phyloP scores from a whole-genome alignment of 2,329 filamentous ascomycete genomes.

The Zymoseptoria ardabiliae region DNA sequence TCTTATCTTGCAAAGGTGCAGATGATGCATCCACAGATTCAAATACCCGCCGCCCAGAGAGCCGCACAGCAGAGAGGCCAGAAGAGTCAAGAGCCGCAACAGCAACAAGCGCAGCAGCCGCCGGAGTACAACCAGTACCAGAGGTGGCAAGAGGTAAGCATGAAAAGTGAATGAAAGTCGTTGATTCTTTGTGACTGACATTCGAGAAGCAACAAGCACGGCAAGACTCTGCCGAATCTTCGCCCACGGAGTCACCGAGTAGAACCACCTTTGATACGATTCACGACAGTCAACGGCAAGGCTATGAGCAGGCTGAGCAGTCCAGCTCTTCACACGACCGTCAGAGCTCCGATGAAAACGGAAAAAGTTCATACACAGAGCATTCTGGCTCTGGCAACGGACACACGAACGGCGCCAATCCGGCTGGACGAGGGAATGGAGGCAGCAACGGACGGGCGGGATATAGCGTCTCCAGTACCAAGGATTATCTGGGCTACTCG shows the following conservation, averaged over 20 bases:
- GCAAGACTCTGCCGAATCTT: constrained; percentile 18
- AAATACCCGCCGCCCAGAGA: constrained; percentile 67
- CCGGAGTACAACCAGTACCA: constrained; percentile 32
- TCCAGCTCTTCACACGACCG: constrained; percentile 16
- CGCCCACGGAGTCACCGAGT: constrained; percentile 7
- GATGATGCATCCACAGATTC: constrained; percentile 95
- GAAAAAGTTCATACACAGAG: constrained; percentile 13
- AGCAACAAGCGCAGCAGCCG: constrained; percentile 16
- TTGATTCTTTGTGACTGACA: constrained; percentile 1
- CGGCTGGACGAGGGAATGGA: constrained; percentile 5
- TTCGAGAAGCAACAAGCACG: constrained; percentile 25
- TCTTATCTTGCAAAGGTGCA: constrained; percentile 97
- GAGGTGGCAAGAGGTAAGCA: constrained; percentile 32
- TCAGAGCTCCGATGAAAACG: constrained; percentile 18
- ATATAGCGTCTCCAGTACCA: constrained; percentile 28
- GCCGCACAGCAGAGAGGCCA: constrained; percentile 31
- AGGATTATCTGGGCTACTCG: constrained; percentile 30
- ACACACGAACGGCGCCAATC: constrained; percentile 12
- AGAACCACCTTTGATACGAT: constrained; percentile 20
- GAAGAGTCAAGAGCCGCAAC: constrained; percentile 21
- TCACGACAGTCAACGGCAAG: constrained; percentile 13
- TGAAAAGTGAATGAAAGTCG: neutral
- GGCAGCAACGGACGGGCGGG: constrained; percentile 9
- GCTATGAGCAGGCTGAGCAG: constrained; percentile 10
- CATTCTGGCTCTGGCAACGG: constrained; percentile 3